phyloP scores from a whole-genome alignment of 352 stramenopile genomes.

The Pythium biforme region DNA sequence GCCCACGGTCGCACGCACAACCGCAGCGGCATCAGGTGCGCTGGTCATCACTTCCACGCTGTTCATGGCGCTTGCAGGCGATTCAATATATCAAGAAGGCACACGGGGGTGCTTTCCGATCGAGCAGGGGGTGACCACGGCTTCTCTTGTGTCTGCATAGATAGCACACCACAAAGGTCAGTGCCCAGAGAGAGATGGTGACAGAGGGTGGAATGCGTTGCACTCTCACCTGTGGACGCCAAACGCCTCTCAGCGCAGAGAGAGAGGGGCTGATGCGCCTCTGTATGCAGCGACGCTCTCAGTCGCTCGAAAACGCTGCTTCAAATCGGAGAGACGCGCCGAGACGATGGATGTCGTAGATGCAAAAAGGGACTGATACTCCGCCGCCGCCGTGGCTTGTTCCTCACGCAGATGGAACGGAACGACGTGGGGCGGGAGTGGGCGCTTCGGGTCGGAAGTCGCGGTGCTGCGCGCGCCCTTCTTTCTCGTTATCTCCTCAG shows the following conservation, averaged over 20 bases:
- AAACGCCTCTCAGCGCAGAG: too few species aligned
- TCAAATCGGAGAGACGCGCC: too few species aligned
- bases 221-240: too few species aligned
- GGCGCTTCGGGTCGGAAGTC: neutral
- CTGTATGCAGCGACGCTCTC: neutral
- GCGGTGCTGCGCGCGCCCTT: neutral
- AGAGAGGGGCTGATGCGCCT: too few species aligned
- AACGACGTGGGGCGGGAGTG: neutral
- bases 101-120: neutral
- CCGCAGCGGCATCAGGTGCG: neutral
- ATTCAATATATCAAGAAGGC: neutral
- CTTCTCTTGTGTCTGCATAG: too few species aligned
- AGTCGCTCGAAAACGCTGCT: neutral
- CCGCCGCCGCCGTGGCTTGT: neutral
- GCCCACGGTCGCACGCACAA: neutral
- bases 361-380: neutral
- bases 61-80: neutral
- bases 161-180: too few species aligned
- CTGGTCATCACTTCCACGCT: slow-evolving; percentile 5
- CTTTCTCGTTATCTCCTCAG: neutral
- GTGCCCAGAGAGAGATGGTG: too few species aligned
- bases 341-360: neutral
- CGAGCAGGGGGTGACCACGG: neutral
- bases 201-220: too few species aligned
- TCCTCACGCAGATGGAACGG: neutral